Evolutionary conservation across 306 rosid genomes (phyloP), one percentile per base, ranked within the genome.

Genomic region (Cotoneaster glaucophyllus): DNA sequence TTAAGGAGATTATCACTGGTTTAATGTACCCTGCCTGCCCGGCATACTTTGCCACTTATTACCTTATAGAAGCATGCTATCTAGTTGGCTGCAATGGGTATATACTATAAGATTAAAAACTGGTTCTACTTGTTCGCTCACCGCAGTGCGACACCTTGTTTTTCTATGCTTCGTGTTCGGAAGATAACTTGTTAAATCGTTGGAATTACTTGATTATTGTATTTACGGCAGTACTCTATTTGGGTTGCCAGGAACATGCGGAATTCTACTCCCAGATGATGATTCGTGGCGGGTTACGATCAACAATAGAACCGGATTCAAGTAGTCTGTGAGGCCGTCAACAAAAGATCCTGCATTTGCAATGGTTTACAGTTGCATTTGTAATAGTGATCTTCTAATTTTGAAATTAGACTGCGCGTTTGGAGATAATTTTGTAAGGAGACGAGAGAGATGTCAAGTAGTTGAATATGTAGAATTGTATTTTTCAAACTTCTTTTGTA

Each of bases 211-310:
- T 52, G 57, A 17, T 52, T 17, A 52, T 17, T 17, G 57, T 4
- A 34, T 57, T 56, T 1, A 22, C n/a, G 8, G 57, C 29, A 5
- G 11, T 11, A 37, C 11, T 17, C 21, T 2, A 1, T 41, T 15
- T 22, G 39, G 37, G 18, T 57, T 58, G 29, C 24, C 67, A 73
- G 77, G 77, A 73, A 58, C 77, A 73, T 10, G 77, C 77, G 2
- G 67, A 73, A n/a, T 73, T 73, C 58, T 73, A 73, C 77, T 58
- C 77, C 54, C 77, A 73, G 41, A 73, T 73, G 77, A 73, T 73
- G 77, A 18, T 25, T 14, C 77, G 77, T 2, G 41, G 77, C 4
- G 67, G 76, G 26, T 25, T 73, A 58, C 67, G 76, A 58, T 73
- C 76, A 15, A 57, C 67, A 22, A 73, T 73, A 24, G 76, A 73